Percentiles rank a stretch among this genome's conserved stretches.
Evolutionary conservation across 306 rosid species (phyloP).

Genomic region (Sechiopsis laciniata): DNA sequence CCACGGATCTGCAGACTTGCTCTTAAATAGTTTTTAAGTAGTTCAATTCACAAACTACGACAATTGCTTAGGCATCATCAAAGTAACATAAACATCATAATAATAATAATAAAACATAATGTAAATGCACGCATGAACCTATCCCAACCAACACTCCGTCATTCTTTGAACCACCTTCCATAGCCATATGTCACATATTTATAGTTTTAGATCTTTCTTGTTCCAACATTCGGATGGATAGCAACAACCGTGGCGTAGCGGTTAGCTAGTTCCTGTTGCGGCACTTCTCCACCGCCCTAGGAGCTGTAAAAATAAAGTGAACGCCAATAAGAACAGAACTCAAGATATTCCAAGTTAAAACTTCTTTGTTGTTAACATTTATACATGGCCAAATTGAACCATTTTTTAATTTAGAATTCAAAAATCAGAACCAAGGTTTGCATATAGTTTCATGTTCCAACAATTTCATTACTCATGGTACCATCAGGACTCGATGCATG

Average conservation of each 20-base stretch:
- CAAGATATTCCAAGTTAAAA: too few species aligned
- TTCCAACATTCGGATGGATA: slow-evolving; percentile 32
- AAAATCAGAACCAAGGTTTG: not conserved
- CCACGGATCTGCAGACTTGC: slow-evolving; percentile 22
- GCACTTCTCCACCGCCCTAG: slow-evolving; percentile 69
- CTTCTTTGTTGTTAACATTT: too few species aligned
- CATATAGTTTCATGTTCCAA: not conserved
- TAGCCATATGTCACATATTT: not conserved
- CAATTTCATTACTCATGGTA: not conserved
- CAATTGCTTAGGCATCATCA: slow-evolving; percentile 30
- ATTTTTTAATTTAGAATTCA: not conserved
- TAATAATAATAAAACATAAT: slow-evolving; percentile 9
- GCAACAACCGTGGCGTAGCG: slow-evolving; percentile 19
- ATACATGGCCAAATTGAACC: not conserved
- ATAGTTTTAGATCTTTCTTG: not conserved
- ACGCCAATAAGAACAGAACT: not conserved
- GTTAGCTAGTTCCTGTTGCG: slow-evolving; percentile 50
- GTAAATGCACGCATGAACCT: slow-evolving; percentile 31
- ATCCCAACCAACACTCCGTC: slow-evolving; percentile 32
- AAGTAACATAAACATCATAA: slow-evolving; percentile 11
- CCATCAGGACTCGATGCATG: not conserved
- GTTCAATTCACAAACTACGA: slow-evolving; percentile 31
- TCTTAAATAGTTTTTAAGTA: slow-evolving; percentile 24
- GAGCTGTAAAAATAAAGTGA: slow-evolving; percentile 45
- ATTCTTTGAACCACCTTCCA: slow-evolving; percentile 27